phyloP scores from a whole-genome alignment of 805 yeast genomes.

The Candida berthetii region DNA sequence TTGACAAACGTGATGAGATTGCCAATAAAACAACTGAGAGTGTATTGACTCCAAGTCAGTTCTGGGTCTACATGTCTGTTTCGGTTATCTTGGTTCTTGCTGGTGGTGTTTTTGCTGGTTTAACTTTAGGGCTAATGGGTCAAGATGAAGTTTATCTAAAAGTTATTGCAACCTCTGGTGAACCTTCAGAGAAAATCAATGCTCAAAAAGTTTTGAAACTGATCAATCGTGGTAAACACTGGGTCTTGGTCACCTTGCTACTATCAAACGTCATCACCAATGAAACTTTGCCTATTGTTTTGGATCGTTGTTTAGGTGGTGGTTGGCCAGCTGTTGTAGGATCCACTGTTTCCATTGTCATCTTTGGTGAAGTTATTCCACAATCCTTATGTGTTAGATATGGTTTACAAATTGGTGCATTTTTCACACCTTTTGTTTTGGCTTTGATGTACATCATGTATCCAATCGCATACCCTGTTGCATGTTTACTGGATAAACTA shows the following conservation, averaged over 20 bases:
- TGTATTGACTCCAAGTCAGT: conserved; percentile 14
- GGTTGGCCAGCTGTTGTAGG: conserved; percentile 96
- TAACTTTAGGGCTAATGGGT: conserved; percentile 96
- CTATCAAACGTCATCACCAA: conserved; percentile 87
- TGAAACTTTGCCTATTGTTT: conserved; percentile 89
- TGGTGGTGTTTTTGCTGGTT: conserved; percentile 90
- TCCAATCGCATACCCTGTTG: conserved; percentile 90
- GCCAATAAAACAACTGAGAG: not conserved
- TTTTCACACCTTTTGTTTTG: conserved; percentile 83
- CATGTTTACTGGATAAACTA: conserved; percentile 69
- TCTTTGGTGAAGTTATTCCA: conserved; percentile 95
- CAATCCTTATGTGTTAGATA: conserved; percentile 90
- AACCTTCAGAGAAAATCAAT: conserved; percentile 53
- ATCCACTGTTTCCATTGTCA: conserved; percentile 88
- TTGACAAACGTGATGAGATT: not conserved
- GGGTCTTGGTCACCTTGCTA: conserved; percentile 89
- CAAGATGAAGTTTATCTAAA: conserved; percentile 94
- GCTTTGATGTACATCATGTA: conserved; percentile 82
- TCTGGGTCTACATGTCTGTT: conserved; percentile 25
- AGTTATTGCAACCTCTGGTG: conserved; percentile 89
- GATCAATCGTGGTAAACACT: conserved; percentile 83
- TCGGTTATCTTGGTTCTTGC: conserved; percentile 60
- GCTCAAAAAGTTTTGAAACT: conserved; percentile 69
- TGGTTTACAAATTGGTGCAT: conserved; percentile 87
- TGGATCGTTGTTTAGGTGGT: conserved; percentile 91